Conservation (phyloP, 129 eudicot genomes). For the Centrapalus pauciflorus region DNA sequence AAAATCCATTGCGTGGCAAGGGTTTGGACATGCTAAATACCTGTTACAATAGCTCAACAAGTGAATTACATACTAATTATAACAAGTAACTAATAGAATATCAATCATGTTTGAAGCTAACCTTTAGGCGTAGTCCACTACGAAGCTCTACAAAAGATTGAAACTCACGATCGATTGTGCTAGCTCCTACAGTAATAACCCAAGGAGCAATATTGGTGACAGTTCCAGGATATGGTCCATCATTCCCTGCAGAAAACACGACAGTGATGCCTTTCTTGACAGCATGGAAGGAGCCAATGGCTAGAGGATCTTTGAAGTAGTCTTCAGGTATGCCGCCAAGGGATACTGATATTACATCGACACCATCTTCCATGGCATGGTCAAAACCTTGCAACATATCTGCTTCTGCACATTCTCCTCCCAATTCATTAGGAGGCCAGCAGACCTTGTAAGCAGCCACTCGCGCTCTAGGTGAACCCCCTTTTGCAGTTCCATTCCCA, state of each 20-base stretch:
- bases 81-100: too few relatives aligned
- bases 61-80: too few relatives aligned
- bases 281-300: constrained; percentile 72
- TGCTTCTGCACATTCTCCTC: constrained; percentile 39
- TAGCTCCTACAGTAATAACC: constrained; percentile 67
- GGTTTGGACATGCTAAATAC: constrained; percentile 55
- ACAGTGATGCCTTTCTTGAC: constrained; percentile 47
- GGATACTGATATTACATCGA: constrained; percentile 73
- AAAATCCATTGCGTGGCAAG: constrained; percentile 28
- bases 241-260: constrained; percentile 69
- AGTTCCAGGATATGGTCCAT: constrained; percentile 39
- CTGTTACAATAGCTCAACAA: too few relatives aligned
- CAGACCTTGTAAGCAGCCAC: constrained; percentile 85
- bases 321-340: constrained; percentile 32
- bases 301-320: constrained; percentile 36
- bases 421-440: constrained; percentile 33
- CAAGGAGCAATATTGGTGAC: constrained; percentile 77
- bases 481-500: constrained; percentile 63
- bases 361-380: constrained; percentile 72
- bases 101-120: too few relatives aligned
- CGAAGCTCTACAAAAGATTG: constrained; percentile 31
- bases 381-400: constrained; percentile 77
- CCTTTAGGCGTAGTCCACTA: constrained; percentile 44
- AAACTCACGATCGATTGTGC: constrained; percentile 59
- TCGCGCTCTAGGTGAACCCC: constrained; percentile 84